phyloP scores from a whole-genome alignment of 179 eudicot genomes.

The Drosera spatulata region DNA sequence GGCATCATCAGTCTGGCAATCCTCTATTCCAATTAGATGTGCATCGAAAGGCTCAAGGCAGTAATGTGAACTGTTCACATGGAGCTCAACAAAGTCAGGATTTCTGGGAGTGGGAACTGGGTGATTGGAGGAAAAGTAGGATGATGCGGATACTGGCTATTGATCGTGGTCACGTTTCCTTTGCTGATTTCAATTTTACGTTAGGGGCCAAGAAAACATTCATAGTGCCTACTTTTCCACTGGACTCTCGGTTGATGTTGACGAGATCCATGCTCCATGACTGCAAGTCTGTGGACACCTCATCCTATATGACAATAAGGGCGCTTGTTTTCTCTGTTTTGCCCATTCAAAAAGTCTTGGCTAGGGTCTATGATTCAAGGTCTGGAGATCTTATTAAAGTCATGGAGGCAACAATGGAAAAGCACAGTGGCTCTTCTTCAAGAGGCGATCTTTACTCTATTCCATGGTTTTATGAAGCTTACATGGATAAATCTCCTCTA shows the following conservation, averaged over 20 bases:
- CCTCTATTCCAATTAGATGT: conserved; percentile 44
- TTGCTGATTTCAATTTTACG: conserved; percentile 55
- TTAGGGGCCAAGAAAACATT: conserved; percentile 41
- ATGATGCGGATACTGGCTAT: conserved; percentile 74
- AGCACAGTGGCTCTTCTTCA: conserved; percentile 20
- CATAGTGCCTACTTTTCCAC: conserved; percentile 69
- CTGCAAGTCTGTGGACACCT: conserved; percentile 23
- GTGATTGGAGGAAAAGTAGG: conserved; percentile 85
- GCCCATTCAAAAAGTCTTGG: conserved; percentile 54
- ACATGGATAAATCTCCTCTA: conserved; percentile 62
- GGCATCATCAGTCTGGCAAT: conserved; percentile 43
- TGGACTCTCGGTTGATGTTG: conserved; percentile 63
- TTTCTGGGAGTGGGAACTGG: conserved; percentile 99
- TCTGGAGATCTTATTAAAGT: conserved; percentile 33
- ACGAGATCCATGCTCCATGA: conserved; percentile 21
- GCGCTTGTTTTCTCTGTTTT: conserved; percentile 70
- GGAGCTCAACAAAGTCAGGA: conserved; percentile 25
- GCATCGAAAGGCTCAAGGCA: conserved; percentile 19
- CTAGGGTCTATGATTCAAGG: conserved; percentile 61
- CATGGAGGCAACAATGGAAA: conserved; percentile 56
- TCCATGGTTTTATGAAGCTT: conserved; percentile 70
- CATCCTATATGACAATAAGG: conserved; percentile 40
- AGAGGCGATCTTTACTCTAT: conserved; percentile 48
- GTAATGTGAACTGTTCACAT: conserved; percentile 22
- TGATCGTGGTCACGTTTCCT: conserved; percentile 74